Evolutionary conservation across 495 filamentous ascomycete genomes (phyloP), one percentile per base, ranked within the genome.

Genomic region (Podospora fimiseda): DNA sequence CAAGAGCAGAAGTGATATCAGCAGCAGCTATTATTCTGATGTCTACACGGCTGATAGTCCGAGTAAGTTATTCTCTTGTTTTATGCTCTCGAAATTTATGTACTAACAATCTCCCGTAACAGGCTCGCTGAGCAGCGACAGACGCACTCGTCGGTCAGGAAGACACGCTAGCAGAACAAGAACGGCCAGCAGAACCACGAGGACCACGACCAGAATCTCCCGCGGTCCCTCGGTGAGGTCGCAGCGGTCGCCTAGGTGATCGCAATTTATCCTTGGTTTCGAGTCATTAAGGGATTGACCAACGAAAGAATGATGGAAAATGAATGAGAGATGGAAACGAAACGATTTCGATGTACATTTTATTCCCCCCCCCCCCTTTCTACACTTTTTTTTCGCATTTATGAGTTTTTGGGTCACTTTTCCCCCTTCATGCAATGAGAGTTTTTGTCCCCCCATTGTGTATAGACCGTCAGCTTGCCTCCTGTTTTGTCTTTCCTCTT

Each of bases 1-100:
- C 63, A 75, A 61, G 71, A 70, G 72, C 53, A 73, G 69, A 51
- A 75, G 70, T 65, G 76, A 69, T 55, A 71, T 73, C 48, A 72
- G 66, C 65, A 69, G 70, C 68, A 70, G 68, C 69, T 74, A 72
- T 70, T 73, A 70, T 55, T 68, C 69, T 55, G 67, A 75, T 44
- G 70, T 64, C 50, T 73, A 74, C 54, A 68, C 74, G 33, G 69
- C 58, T 20, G 67, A 68, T 50, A 75, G 68, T 58, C 68, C 72
- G 57, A 79, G 78, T 80, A 62, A 70, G 74, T 70, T 64, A n/a
- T n/a, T n/a, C n/a, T n/a, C n/a, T n/a, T n/a, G n/a, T n/a, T n/a
- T n/a, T n/a, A n/a, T n/a, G n/a, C n/a, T n/a, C n/a, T n/a, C n/a
- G n/a, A n/a, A n/a, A n/a, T n/a, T n/a, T n/a, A n/a, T n/a, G n/a